A percentile compares a stretch with the other conserved stretches of the same genome.
These are phyloP conservation scores for Plasmodium relictum DNA, from an alignment of 169 alveolate genomes.

Conservation along the genomic window DNA sequence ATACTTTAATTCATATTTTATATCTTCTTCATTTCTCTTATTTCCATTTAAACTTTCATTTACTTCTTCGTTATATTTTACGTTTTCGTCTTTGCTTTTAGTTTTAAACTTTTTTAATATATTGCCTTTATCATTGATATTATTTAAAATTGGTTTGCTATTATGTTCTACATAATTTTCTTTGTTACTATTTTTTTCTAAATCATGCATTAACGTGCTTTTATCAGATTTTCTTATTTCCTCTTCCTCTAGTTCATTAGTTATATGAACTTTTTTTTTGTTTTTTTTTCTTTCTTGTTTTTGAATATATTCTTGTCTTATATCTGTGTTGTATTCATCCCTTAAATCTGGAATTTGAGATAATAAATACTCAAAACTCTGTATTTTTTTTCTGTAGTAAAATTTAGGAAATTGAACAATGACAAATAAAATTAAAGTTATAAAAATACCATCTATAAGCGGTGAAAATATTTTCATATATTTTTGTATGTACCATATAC, in stretches of 20 bases:
- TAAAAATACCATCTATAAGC: conserved; percentile 35
- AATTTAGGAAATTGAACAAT: conserved; percentile 24
- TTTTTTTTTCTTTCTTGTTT: conserved; percentile 16
- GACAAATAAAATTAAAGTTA: conserved; percentile 45
- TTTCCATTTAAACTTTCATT: not conserved
- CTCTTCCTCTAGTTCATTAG: not conserved
- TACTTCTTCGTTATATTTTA: not conserved
- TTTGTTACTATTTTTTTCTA: conserved; percentile 29
- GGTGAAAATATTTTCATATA: conserved; percentile 48
- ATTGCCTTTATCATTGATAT: not conserved
- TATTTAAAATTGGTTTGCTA: not conserved
- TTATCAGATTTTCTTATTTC: not conserved
- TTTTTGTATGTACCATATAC: conserved; percentile 69
- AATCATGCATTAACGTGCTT: conserved; percentile 19
- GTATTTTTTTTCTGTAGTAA: conserved; percentile 40
- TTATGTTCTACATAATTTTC: not conserved
- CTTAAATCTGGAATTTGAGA: conserved; percentile 40
- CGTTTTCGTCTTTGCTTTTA: not conserved
- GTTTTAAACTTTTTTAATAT: not conserved
- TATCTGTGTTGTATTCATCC: conserved; percentile 8
- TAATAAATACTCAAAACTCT: conserved; percentile 22
- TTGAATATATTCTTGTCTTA: not conserved
- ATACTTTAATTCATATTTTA: conserved; percentile 35
- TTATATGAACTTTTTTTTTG: conserved; percentile 15
- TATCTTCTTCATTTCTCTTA: not conserved